phyloP scores from a whole-genome alignment of 257 asterid species.

The Capsicum baccatum region DNA sequence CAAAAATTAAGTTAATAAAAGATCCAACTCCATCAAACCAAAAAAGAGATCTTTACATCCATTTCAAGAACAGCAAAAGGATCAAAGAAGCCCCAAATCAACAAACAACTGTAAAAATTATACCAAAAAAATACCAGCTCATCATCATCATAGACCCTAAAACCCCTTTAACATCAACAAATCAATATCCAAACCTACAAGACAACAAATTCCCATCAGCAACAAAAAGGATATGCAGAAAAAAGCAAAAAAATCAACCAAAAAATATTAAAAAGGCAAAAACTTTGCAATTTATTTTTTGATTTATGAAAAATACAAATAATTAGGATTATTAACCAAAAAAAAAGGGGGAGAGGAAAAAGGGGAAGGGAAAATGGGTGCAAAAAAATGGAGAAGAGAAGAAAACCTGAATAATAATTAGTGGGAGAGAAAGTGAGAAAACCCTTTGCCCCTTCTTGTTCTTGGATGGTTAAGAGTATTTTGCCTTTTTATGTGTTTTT shows the following conservation, averaged over 20 bases:
- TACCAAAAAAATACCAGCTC: conserved; percentile 12
- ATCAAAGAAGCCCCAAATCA: not conserved
- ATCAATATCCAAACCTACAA: conserved; percentile 16
- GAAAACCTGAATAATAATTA: conserved; percentile 27
- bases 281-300: not conserved
- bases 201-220: not conserved
- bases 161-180: conserved; percentile 9
- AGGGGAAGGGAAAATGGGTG: not conserved
- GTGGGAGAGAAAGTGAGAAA: conserved; percentile 32
- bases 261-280: not conserved
- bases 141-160: not conserved
- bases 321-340: not conserved
- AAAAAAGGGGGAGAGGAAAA: not conserved
- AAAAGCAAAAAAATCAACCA: not conserved
- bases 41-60: not conserved
- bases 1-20: not conserved
- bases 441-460: conserved; percentile 26
- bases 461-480: conserved; percentile 27
- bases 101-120: conserved; percentile 3
- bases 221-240: not conserved
- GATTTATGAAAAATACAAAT: not conserved
- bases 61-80: conserved; percentile 4
- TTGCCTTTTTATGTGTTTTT: not conserved
- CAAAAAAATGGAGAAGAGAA: not conserved
- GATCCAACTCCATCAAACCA: conserved; percentile 14